A percentile compares a stretch with the other conserved stretches of the same genome.
phyloP scores from a whole-genome alignment of 306 rosid genomes.

The Abrus precatorius region DNA sequence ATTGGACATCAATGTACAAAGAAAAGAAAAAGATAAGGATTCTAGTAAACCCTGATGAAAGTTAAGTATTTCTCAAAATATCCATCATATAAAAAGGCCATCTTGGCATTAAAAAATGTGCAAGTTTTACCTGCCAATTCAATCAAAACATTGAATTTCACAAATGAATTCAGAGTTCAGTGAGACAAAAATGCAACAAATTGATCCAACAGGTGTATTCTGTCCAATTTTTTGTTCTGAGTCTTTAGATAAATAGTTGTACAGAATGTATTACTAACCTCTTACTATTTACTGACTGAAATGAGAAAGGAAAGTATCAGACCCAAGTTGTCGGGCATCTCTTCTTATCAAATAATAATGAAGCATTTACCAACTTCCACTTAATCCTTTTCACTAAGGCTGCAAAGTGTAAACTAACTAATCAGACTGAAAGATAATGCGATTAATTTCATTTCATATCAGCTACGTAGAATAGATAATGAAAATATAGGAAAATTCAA shows the following conservation, averaged over 20 bases:
- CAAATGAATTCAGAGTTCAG: constrained; percentile 1
- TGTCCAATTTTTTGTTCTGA: background rate
- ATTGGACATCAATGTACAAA: constrained; percentile 24
- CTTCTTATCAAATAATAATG: constrained; percentile 19
- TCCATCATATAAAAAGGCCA: background rate
- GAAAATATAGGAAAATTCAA: constrained; percentile 12
- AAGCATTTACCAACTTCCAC: background rate
- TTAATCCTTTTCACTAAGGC: constrained; percentile 12
- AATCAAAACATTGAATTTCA: constrained; percentile 16
- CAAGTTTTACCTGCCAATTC: background rate
- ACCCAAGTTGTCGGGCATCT: constrained; percentile 9
- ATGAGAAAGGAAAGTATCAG: background rate
- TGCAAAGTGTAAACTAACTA: constrained; percentile 7
- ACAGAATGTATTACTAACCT: background rate
- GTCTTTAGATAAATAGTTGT: background rate
- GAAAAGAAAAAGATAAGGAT: background rate
- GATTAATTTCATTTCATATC: constrained; percentile 25
- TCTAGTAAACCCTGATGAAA: background rate
- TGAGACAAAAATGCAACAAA: constrained; percentile 7
- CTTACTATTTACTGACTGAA: background rate
- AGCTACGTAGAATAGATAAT: constrained; percentile 13
- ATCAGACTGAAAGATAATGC: constrained; percentile 1
- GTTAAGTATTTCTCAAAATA: constrained; percentile 11
- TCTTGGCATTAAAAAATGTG: background rate
- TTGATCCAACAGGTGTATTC: background rate